A percentile compares a stretch with the other conserved stretches of the same genome.
phyloP scores from a whole-genome alignment of 331 rosid species.

The Malus hybrid region DNA sequence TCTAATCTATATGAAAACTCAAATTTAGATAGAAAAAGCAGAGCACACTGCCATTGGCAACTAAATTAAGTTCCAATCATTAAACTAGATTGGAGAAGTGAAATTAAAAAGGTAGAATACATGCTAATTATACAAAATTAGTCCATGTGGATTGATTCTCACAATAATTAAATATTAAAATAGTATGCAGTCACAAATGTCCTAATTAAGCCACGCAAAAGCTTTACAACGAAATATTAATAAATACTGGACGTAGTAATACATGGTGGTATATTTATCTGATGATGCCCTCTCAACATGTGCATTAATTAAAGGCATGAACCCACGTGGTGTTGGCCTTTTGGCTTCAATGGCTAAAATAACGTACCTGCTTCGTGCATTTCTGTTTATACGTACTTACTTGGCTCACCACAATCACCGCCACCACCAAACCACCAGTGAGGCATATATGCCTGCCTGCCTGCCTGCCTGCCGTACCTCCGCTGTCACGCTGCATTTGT shows the following conservation, averaged over 20 bases:
- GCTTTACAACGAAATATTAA: not conserved
- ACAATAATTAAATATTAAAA: no score
- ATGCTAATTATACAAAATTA: no score
- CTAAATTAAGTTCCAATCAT: no score
- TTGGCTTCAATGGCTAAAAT: not conserved
- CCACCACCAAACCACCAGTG: not conserved
- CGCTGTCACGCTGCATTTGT: slow-evolving; percentile 34
- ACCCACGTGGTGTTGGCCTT: slow-evolving; percentile 34
- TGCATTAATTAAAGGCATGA: slow-evolving; percentile 40
- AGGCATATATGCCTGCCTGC: not conserved
- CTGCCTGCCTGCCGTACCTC: slow-evolving; percentile 17
- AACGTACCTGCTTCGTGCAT: not conserved
- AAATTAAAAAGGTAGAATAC: no score
- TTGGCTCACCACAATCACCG: not conserved
- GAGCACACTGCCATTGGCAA: no score
- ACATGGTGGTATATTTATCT: not conserved
- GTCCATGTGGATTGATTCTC: no score
- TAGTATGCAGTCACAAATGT: no score
- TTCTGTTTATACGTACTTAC: not conserved
- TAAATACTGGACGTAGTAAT: not conserved
- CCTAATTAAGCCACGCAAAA: no score
- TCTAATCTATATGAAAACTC: no score
- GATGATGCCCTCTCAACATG: slow-evolving; percentile 41
- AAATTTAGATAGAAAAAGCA: no score
- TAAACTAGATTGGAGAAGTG: no score